These are phyloP conservation scores for Delonix regia DNA, from an alignment of 306 rosid species.

Conservation along the genomic window DNA sequence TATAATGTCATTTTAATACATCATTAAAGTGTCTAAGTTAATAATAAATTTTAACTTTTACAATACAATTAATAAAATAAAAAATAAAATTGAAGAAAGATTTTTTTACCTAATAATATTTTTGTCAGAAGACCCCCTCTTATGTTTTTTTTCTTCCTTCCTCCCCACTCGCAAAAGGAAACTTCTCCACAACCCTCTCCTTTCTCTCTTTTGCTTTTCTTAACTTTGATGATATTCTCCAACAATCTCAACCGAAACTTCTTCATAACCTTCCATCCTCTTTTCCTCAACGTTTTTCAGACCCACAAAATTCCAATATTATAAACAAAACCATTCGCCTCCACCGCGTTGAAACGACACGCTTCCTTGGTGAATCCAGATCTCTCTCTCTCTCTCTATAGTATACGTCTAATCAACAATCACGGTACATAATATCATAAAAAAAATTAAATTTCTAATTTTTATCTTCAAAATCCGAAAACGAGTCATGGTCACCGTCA, in stretches of 20 bases:
- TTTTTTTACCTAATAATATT: too few relatives aligned
- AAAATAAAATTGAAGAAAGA: too few relatives aligned
- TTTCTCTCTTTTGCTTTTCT: background rate
- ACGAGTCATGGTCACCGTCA: slow-evolving; percentile 53
- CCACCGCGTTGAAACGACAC: slow-evolving; percentile 40
- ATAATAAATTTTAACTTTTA: too few relatives aligned
- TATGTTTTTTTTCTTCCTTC: background rate
- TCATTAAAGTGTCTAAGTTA: too few relatives aligned
- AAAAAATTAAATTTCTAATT: background rate
- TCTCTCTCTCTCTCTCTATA: too few relatives aligned
- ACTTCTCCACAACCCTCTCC: background rate
- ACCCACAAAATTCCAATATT: background rate
- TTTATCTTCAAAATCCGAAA: slow-evolving; percentile 1
- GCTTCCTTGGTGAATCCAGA: background rate
- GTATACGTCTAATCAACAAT: too few relatives aligned
- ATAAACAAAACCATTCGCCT: background rate
- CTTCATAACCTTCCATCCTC: background rate
- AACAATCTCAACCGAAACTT: background rate
- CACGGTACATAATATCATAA: too few relatives aligned
- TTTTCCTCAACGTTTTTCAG: slow-evolving; percentile 24
- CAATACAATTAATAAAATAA: too few relatives aligned
- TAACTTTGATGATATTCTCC: background rate
- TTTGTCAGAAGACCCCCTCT: background rate
- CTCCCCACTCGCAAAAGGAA: background rate
- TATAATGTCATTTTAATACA: too few relatives aligned